phyloP scores from a whole-genome alignment of 352 stramenopile genomes.

The Saprolegnia diclina region DNA sequence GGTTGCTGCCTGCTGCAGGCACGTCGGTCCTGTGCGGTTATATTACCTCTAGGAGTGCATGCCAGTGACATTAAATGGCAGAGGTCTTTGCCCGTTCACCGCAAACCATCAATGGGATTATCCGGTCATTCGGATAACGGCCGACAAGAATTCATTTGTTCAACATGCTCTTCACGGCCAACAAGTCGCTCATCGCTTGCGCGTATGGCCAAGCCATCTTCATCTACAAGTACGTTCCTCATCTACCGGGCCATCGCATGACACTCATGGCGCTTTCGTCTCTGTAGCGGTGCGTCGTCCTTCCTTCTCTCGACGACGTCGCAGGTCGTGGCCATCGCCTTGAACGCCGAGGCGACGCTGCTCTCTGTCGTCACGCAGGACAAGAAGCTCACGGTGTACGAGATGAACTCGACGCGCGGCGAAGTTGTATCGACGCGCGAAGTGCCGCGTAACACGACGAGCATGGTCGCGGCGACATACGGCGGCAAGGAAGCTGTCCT shows the following conservation, averaged over 20 bases:
- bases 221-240: slow-evolving; percentile 20
- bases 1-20: too few species aligned
- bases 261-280: not conserved
- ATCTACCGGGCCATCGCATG: not conserved
- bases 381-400: slow-evolving; percentile 19
- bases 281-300: slow-evolving; percentile 14
- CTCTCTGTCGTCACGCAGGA: slow-evolving; percentile 10
- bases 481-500: slow-evolving; percentile 52
- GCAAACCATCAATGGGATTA: slow-evolving; percentile 7
- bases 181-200: slow-evolving; percentile 12
- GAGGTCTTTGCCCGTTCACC: not conserved
- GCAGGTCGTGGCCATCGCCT: slow-evolving; percentile 20
- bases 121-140: slow-evolving; percentile 9
- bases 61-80: slow-evolving; percentile 1
- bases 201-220: slow-evolving; percentile 24
- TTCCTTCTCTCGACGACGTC: not conserved
- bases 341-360: slow-evolving; percentile 18
- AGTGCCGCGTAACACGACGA: slow-evolving; percentile 64
- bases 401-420: slow-evolving; percentile 13
- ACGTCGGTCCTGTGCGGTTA: too few species aligned
- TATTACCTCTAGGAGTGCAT: not conserved
- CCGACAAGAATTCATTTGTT: not conserved
- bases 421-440: slow-evolving; percentile 14
- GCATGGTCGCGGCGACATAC: slow-evolving; percentile 41
- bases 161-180: slow-evolving; percentile 11